These are phyloP conservation scores for Boechera stricta DNA, from an alignment of 345 rosid species.

Conservation along the genomic window DNA sequence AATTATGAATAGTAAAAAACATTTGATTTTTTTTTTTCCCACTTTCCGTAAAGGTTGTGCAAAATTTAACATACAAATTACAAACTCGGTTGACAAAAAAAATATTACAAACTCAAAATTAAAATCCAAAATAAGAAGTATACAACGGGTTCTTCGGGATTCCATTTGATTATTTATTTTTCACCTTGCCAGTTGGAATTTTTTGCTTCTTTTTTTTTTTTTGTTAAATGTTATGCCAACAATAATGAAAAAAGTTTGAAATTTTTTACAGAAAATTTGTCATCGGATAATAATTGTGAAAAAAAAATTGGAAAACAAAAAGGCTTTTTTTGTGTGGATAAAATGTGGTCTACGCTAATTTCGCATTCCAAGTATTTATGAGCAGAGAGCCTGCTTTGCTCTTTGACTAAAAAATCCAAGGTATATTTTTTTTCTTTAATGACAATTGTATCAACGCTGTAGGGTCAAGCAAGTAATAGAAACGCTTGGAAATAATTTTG, in stretches of 20 bases:
- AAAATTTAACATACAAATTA: background rate
- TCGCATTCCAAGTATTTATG: conserved; percentile 4
- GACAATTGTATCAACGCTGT: background rate
- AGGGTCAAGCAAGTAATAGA: background rate
- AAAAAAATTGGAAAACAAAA: background rate
- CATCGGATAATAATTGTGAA: background rate
- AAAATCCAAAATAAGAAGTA: background rate
- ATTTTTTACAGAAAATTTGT: background rate
- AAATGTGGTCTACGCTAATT: background rate
- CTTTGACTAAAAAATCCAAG: conserved; percentile 12
- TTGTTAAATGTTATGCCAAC: background rate
- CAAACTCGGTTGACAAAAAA: background rate
- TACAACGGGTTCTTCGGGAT: background rate
- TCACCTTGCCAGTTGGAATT: background rate
- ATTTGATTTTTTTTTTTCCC: too few species aligned
- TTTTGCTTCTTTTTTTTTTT: background rate
- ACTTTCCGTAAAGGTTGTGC: background rate
- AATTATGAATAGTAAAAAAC: too few species aligned
- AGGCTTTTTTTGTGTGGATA: too few species aligned
- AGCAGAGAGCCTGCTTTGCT: background rate
- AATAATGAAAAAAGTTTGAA: too few species aligned
- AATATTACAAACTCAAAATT: background rate
- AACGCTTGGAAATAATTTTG: background rate
- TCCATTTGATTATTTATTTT: background rate
- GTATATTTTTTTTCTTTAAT: background rate